Conservation (phyloP, 257 asterid genomes). For the Galeopsis tetrahit region DNA sequence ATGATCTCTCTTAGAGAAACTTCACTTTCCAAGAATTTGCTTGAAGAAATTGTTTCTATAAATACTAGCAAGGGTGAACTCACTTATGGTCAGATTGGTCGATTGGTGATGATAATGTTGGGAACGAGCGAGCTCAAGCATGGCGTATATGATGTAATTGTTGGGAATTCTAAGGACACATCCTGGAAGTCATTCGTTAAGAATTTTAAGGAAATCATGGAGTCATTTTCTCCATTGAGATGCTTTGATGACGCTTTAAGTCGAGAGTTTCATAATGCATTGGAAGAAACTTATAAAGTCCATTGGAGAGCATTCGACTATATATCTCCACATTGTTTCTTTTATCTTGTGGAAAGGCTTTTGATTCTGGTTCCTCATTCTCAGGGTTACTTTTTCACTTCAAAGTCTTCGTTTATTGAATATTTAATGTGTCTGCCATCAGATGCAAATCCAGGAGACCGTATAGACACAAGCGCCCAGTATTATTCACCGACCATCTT, state of each 20-base stretch:
- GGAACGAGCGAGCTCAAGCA: slow-evolving; percentile 43
- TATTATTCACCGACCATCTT: background rate
- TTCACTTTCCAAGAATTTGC: slow-evolving; percentile 38
- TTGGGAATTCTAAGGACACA: background rate
- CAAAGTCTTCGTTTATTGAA: slow-evolving; percentile 57
- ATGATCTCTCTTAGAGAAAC: slow-evolving; percentile 49
- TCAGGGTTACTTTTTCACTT: slow-evolving; percentile 34
- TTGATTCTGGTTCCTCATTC: slow-evolving; percentile 46
- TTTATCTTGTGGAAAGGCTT: slow-evolving; percentile 62
- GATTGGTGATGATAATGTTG: slow-evolving; percentile 45
- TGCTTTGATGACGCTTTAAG: slow-evolving; percentile 21
- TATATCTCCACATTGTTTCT: slow-evolving; percentile 58
- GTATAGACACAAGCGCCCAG: background rate
- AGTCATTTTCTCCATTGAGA: slow-evolving; percentile 2
- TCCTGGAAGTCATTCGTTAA: slow-evolving; percentile 51
- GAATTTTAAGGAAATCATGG: slow-evolving; percentile 15
- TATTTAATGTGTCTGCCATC: slow-evolving; percentile 39
- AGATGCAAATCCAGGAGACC: slow-evolving; percentile 25
- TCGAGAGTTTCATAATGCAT: slow-evolving; percentile 32
- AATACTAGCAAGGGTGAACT: slow-evolving; percentile 20
- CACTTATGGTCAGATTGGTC: slow-evolving; percentile 52
- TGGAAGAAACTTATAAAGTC: slow-evolving; percentile 39
- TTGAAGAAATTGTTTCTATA: slow-evolving; percentile 41
- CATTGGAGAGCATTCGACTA: slow-evolving; percentile 43
- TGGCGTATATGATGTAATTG: slow-evolving; percentile 35